Conservation (phyloP, 768 basidiomycete genomes). For the Phlebiopsis gigantea region DNA sequence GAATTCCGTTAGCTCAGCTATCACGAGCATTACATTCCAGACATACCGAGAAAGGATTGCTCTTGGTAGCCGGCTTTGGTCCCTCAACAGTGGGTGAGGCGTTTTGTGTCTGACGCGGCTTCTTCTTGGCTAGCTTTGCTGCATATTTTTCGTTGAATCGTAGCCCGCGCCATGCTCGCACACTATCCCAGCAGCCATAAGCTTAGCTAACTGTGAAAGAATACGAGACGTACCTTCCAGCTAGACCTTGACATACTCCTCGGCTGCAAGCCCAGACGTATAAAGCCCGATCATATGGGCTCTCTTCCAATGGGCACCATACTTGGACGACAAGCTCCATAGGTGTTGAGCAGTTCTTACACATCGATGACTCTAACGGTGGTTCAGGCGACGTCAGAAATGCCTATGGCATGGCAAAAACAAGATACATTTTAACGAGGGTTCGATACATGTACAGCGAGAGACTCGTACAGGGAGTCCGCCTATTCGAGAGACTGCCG, state of each 20-base stretch:
- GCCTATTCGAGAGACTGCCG: slow-evolving; percentile 84
- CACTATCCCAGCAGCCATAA: slow-evolving; percentile 34
- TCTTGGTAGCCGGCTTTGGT: not conserved
- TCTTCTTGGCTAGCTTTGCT: slow-evolving; percentile 57
- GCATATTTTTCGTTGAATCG: slow-evolving; percentile 73
- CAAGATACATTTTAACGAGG: slow-evolving; percentile 36
- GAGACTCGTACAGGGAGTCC: slow-evolving; percentile 81
- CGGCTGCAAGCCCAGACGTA: slow-evolving; percentile 83
- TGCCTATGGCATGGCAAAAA: slow-evolving; percentile 42
- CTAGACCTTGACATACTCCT: slow-evolving; percentile 64
- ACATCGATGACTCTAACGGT: slow-evolving; percentile 55
- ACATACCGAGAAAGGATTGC: slow-evolving; percentile 1
- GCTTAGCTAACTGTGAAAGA: slow-evolving; percentile 1
- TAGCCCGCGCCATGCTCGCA: slow-evolving; percentile 78
- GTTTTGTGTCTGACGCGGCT: slow-evolving; percentile 29
- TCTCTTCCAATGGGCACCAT: slow-evolving; percentile 87
- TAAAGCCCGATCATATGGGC: slow-evolving; percentile 77
- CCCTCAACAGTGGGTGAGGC: slow-evolving; percentile 41
- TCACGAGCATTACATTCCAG: not conserved
- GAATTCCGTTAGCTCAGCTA: not conserved
- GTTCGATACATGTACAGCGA: slow-evolving; percentile 38
- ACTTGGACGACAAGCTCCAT: slow-evolving; percentile 85
- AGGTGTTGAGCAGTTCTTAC: slow-evolving; percentile 63
- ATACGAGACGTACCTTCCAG: slow-evolving; percentile 58
- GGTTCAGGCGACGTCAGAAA: slow-evolving; percentile 65